These are phyloP conservation scores for Trametes coccinea DNA, from an alignment of 768 basidiomycete species.

Conservation along the genomic window DNA sequence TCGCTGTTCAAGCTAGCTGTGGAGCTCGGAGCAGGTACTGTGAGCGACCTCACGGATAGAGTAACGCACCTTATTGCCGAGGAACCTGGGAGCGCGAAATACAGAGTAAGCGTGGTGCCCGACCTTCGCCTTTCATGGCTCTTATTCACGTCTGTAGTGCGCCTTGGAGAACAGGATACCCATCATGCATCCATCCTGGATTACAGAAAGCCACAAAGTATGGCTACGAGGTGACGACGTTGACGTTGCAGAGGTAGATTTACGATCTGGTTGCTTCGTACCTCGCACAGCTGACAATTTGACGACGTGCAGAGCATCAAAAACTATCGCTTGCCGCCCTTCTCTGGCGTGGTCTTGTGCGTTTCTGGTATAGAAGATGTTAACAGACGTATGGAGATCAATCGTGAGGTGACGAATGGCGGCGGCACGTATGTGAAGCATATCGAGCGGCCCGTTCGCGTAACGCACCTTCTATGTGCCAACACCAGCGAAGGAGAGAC, in stretches of 20 bases:
- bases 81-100: conserved; percentile 85
- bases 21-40: conserved; percentile 75
- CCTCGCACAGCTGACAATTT: background rate
- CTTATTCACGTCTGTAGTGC: conserved; percentile 51
- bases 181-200: conserved; percentile 78
- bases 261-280: conserved; percentile 22
- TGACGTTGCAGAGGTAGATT: conserved; percentile 68
- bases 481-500: conserved; percentile 53
- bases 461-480: conserved; percentile 85
- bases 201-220: conserved; percentile 63
- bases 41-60: conserved; percentile 74
- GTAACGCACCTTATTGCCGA: conserved; percentile 87
- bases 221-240: conserved; percentile 86
- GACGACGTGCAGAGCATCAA: conserved; percentile 49
- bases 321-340: conserved; percentile 67
- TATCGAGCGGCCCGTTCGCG: conserved; percentile 73
- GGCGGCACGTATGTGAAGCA: conserved; percentile 74
- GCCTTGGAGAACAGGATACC: conserved; percentile 80
- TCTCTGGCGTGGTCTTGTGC: conserved; percentile 68
- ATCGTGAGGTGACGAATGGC: conserved; percentile 54
- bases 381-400: conserved; percentile 60
- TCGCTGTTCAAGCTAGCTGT: conserved; percentile 72
- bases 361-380: conserved; percentile 75
- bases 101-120: conserved; percentile 47
- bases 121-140: background rate